Percentiles rank a stretch among this genome's conserved stretches.
phyloP scores from a whole-genome alignment of 257 asterid species.

The Primulina eburnea region DNA sequence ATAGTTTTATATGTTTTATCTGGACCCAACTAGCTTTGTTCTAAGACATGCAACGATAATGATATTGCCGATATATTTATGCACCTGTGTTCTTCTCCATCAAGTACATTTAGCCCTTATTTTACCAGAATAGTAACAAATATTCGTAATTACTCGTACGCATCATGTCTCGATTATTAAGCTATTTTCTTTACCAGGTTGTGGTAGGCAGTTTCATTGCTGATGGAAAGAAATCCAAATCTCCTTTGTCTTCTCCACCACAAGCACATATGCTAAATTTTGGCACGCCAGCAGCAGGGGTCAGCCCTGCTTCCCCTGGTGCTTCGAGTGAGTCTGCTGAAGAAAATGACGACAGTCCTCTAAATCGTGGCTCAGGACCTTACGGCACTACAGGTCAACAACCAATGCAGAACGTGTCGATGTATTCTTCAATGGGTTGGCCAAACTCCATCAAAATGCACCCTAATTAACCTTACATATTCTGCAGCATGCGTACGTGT shows the following conservation, averaged over 20 bases:
- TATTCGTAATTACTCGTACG: neutral
- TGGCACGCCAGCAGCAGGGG: constrained; percentile 43
- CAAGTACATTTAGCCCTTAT: neutral
- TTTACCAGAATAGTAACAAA: too few species aligned
- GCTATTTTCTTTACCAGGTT: constrained; percentile 40
- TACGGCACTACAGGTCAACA: constrained; percentile 47
- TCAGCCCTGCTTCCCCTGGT: constrained; percentile 64
- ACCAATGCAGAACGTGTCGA: constrained; percentile 44
- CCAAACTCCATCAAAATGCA: constrained; percentile 54
- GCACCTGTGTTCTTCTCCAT: neutral
- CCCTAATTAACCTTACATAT: constrained; percentile 30
- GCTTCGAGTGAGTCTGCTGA: constrained; percentile 70
- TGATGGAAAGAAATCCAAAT: constrained; percentile 65
- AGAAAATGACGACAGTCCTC: constrained; percentile 57
- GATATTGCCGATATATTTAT: too few species aligned
- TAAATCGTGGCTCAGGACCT: constrained; percentile 39
- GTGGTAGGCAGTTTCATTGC: constrained; percentile 88
- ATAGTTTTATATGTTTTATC: too few species aligned
- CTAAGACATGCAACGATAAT: too few species aligned
- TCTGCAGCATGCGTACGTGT: constrained; percentile 10
- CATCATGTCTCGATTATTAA: neutral
- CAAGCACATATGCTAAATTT: constrained; percentile 57
- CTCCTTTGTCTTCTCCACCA: constrained; percentile 33
- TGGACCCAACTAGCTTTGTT: too few species aligned
- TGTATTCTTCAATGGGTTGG: constrained; percentile 65